Evolutionary conservation across 2,329 filamentous ascomycete genomes (phyloP).

Genomic region (Sporothrix inflata): DNA sequence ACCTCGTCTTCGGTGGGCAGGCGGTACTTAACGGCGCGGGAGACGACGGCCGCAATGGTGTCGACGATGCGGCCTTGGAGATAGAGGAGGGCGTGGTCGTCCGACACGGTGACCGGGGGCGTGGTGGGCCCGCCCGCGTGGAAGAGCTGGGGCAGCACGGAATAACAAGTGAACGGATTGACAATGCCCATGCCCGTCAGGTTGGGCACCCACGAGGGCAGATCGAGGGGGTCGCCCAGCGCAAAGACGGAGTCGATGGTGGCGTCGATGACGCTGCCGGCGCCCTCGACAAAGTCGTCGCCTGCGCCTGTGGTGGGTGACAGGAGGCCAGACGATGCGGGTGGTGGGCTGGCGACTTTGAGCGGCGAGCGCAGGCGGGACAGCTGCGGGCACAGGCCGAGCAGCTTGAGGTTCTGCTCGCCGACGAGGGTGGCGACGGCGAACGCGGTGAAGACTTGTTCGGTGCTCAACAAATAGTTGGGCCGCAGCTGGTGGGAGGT

Average conservation of each 20-base stretch:
- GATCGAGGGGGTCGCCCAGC: background rate
- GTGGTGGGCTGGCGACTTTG: background rate
- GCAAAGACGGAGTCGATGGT: background rate
- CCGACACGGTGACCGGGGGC: background rate
- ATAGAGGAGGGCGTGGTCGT: background rate
- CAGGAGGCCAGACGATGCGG: too few relatives aligned
- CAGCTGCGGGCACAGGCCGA: conserved; percentile 2
- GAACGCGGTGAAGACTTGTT: background rate
- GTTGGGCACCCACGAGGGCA: conserved; percentile 22
- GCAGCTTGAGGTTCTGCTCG: conserved; percentile 10
- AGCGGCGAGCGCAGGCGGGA: background rate
- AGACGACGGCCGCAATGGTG: background rate
- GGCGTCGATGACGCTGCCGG: background rate
- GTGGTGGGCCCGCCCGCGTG: background rate
- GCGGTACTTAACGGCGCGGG: background rate
- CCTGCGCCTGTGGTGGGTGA: background rate
- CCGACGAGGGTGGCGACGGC: conserved; percentile 16
- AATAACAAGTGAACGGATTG: conserved; percentile 8
- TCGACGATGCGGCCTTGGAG: conserved; percentile 11
- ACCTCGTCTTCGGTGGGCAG: background rate
- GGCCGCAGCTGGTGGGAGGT: conserved; percentile 9
- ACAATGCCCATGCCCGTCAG: conserved; percentile 6
- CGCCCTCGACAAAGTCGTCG: background rate
- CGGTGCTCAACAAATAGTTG: background rate
- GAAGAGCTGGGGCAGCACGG: conserved; percentile 10